Evolutionary conservation across 495 filamentous ascomycete genomes (phyloP).

Genomic region (Podospora fimiseda): DNA sequence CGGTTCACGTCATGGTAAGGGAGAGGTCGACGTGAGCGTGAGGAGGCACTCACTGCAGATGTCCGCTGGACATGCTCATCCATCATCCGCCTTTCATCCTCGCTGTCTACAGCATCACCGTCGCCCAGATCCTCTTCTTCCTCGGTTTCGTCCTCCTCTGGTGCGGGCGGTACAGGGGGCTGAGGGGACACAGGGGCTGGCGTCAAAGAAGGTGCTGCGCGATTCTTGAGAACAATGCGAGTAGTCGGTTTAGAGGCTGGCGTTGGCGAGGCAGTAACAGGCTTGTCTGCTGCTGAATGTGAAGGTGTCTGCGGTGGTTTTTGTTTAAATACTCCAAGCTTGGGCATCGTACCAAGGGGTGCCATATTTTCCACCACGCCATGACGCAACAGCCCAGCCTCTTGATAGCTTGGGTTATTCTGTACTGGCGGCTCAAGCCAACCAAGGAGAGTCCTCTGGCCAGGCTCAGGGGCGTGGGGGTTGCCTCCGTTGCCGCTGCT

Average conservation of each 20-base stretch:
- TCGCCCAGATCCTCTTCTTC: conserved; percentile 25
- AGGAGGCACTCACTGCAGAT: conserved; percentile 6
- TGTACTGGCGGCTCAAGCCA: conserved; percentile 70
- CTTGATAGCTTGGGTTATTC: conserved; percentile 63
- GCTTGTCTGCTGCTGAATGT: conserved; percentile 12
- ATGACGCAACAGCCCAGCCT: conserved; percentile 54
- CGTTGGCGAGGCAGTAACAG: not conserved
- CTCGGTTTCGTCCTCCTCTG: conserved; percentile 29
- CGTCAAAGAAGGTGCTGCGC: conserved; percentile 11
- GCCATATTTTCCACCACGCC: conserved; percentile 66
- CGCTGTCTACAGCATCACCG: conserved; percentile 7
- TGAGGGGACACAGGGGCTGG: conserved; percentile 16
- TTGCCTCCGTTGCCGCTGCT: conserved; percentile 3
- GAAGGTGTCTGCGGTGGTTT: conserved; percentile 25
- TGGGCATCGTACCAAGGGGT: conserved; percentile 59
- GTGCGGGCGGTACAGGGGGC: conserved; percentile 13
- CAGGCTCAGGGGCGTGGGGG: conserved; percentile 21
- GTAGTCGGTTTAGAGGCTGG: conserved; percentile 10
- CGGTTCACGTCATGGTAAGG: conserved; percentile 18
- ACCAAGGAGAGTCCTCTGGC: conserved; percentile 37
- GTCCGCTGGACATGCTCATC: conserved; percentile 1
- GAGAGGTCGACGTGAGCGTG: conserved; percentile 17
- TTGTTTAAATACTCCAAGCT: conserved; percentile 35
- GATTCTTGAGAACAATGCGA: conserved; percentile 32
- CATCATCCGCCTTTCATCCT: conserved; percentile 7